A percentile compares a stretch with the other conserved stretches of the same genome.
These are phyloP conservation scores for Cadophora luteo-olivacea DNA, from an alignment of 2,329 filamentous ascomycete genomes.

Conservation along the genomic window DNA sequence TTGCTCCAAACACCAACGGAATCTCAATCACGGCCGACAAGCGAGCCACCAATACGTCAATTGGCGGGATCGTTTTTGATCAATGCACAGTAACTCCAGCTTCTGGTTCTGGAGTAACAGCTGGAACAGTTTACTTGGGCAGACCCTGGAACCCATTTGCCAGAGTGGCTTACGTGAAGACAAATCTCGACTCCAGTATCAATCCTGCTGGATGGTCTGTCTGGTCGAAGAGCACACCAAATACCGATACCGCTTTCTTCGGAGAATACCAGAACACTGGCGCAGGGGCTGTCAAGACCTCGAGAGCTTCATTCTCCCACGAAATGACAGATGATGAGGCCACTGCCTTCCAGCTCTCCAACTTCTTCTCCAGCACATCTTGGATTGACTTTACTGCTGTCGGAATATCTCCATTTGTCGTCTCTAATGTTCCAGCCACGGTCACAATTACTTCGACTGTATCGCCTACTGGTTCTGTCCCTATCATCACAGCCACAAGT, in stretches of 20 bases:
- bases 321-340: constrained; percentile 47
- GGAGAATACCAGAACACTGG: constrained; percentile 60
- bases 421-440: constrained; percentile 34
- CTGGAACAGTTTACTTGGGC: constrained; percentile 16
- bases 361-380: constrained; percentile 49
- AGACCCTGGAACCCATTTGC: constrained; percentile 21
- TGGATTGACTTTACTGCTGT: constrained; percentile 52
- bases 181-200: constrained; percentile 17
- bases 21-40: constrained; percentile 22
- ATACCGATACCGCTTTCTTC: constrained; percentile 55
- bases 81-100: constrained; percentile 22
- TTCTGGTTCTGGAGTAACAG: constrained; percentile 8
- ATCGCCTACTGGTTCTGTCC: constrained; percentile 29
- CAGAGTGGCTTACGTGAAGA: constrained; percentile 21
- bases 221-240: constrained; percentile 41
- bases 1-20: constrained; percentile 18
- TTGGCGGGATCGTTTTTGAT: constrained; percentile 22
- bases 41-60: constrained; percentile 17
- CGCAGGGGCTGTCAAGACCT: constrained; percentile 51
- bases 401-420: constrained; percentile 47
- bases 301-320: constrained; percentile 47
- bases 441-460: constrained; percentile 26
- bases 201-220: constrained; percentile 20
- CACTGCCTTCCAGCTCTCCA: constrained; percentile 48
- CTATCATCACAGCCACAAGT: constrained; percentile 40